Evolutionary conservation across 75 land plant genomes (phyloP).

Genomic region (Selaginella tamariscina): DNA sequence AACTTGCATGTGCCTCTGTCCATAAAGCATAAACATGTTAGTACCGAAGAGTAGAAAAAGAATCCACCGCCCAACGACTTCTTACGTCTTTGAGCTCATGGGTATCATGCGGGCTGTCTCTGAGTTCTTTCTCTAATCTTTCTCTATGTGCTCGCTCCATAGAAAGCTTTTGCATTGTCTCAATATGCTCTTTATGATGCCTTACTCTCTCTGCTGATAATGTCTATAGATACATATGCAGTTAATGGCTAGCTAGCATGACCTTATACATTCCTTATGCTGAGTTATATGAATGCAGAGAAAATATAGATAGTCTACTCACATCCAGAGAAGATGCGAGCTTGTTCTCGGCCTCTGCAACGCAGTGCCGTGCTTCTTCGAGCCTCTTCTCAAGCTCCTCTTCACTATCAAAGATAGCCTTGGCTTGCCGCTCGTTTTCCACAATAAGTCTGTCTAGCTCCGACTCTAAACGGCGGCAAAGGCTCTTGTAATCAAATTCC

Average conservation of each 20-base stretch:
- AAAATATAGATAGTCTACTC: neutral
- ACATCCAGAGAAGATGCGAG: slow-evolving; percentile 65
- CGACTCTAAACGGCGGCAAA: slow-evolving; percentile 56
- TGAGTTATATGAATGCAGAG: neutral
- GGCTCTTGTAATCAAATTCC: slow-evolving; percentile 82
- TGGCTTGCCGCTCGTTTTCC: slow-evolving; percentile 59
- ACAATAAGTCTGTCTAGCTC: slow-evolving; percentile 59
- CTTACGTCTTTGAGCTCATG: slow-evolving; percentile 21
- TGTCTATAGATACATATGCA: neutral
- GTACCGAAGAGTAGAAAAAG: neutral
- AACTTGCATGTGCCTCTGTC: neutral
- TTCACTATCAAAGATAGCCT: slow-evolving; percentile 37
- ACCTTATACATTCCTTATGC: neutral
- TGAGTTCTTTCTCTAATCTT: slow-evolving; percentile 29
- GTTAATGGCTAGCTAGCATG: neutral
- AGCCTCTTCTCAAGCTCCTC: slow-evolving; percentile 39
- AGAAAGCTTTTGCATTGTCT: slow-evolving; percentile 20
- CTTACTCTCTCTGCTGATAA: slow-evolving; percentile 26
- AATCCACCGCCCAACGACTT: too few relatives aligned
- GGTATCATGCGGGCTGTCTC: slow-evolving; percentile 15
- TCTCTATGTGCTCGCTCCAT: slow-evolving; percentile 23
- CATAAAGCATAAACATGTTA: neutral
- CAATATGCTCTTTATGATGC: slow-evolving; percentile 20
- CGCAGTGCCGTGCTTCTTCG: slow-evolving; percentile 38
- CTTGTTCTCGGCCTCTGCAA: slow-evolving; percentile 68